These are phyloP conservation scores for Aspergillus puulaauensis DNA, from an alignment of 2,329 filamentous ascomycete species.

Conservation along the genomic window DNA sequence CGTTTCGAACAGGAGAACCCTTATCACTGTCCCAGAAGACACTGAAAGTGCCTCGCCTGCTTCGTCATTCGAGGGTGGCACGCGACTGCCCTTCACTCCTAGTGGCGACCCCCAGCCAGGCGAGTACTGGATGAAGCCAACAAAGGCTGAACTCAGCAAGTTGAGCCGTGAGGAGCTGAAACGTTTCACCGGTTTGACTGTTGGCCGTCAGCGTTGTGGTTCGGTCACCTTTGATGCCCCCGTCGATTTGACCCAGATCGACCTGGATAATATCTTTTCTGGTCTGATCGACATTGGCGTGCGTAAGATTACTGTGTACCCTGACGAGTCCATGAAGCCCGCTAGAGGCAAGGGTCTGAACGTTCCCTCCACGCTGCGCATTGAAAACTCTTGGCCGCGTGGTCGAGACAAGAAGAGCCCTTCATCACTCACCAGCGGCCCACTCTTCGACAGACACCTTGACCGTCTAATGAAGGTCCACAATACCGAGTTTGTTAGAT, in stretches of 20 bases:
- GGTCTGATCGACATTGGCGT: conserved; percentile 73
- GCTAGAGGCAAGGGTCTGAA: conserved; percentile 85
- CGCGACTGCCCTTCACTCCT: conserved; percentile 30
- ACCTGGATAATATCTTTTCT: conserved; percentile 76
- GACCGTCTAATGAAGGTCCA: conserved; percentile 72
- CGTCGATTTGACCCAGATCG: conserved; percentile 77
- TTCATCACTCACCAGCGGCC: conserved; percentile 60
- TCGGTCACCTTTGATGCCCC: conserved; percentile 76
- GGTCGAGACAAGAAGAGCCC: conserved; percentile 58
- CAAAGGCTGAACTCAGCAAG: conserved; percentile 69
- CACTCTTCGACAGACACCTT: conserved; percentile 76
- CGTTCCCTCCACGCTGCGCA: conserved; percentile 80
- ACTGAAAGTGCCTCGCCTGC: conserved; percentile 37
- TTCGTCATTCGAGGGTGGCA: conserved; percentile 33
- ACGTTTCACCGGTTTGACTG: conserved; percentile 70
- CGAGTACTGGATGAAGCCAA: conserved; percentile 83
- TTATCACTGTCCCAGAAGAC: conserved; percentile 73
- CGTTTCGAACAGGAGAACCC: conserved; percentile 66
- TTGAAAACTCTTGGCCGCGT: conserved; percentile 92
- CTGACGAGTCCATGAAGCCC: conserved; percentile 72
- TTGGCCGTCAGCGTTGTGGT: conserved; percentile 80
- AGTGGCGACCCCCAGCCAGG: conserved; percentile 60
- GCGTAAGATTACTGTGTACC: conserved; percentile 86
- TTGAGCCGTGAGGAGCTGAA: conserved; percentile 80
- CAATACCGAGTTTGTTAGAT: conserved; percentile 79